Conservation (phyloP, 371 early-diverging fungal genomes). For the Thermomucor indicae-seudaticae region DNA sequence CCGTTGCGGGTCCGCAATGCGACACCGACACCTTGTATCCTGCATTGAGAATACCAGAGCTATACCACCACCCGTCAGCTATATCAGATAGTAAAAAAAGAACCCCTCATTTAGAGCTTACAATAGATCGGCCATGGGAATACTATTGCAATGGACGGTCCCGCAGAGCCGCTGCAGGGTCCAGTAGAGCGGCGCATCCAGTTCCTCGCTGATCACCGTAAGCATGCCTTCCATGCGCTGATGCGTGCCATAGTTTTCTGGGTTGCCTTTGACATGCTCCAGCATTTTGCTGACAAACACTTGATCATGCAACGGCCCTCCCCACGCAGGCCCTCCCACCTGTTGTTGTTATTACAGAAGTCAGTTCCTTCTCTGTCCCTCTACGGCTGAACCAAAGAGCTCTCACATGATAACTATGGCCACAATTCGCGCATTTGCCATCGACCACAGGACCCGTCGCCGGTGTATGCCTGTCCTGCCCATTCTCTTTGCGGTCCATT, state of each 20-base stretch:
- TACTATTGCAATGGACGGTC: conserved; percentile 65
- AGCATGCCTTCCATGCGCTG: conserved; percentile 95
- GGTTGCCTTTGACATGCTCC: conserved; percentile 57
- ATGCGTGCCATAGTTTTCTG: conserved; percentile 66
- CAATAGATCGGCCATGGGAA: conserved; percentile 35
- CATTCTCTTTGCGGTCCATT: conserved; percentile 44
- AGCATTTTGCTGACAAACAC: conserved; percentile 75
- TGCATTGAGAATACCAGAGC: conserved; percentile 90
- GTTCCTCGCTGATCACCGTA: conserved; percentile 84
- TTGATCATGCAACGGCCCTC: conserved; percentile 77
- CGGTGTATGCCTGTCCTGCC: conserved; percentile 55
- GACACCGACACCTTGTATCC: conserved; percentile 92
- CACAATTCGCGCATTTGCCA: conserved; percentile 70
- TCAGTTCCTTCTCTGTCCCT: background rate
- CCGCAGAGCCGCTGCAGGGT: conserved; percentile 59
- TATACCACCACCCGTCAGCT: conserved; percentile 8
- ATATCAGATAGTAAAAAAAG: background rate
- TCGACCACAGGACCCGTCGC: conserved; percentile 62
- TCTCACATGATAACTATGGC: conserved; percentile 60
- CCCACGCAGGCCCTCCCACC: conserved; percentile 97
- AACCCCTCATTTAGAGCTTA: conserved; percentile 3
- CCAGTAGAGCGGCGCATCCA: conserved; percentile 83
- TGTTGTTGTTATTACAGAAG: background rate
- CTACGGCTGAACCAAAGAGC: background rate
- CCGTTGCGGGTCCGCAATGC: conserved; percentile 79